Base-by-base conservation (phyloP, 1,284 basidiomycete genomes). In the Moesziomyces antarcticus region DNA sequence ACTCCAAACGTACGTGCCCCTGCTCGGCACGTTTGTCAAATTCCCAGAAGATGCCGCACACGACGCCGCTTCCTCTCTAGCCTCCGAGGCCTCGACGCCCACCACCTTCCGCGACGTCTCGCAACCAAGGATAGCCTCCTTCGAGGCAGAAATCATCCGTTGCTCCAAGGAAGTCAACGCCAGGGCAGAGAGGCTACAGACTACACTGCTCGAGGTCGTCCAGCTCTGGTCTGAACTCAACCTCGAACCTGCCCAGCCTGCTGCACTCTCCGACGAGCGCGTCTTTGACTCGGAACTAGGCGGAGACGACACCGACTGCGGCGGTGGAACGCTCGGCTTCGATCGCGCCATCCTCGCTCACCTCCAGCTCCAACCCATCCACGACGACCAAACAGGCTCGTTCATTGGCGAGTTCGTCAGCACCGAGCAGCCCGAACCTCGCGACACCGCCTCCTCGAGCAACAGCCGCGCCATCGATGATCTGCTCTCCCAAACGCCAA, bases 201-300 rank as follows among this genome's bases (percentile, higher is more conserved):
- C 65, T 16, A 69, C 60, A 25, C 56, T 82, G 30, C 62, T 68
- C 45, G 77, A 77, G 35, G 78, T 82, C 37, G 57, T 78, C 1
- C 78, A 79, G 57, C 78, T 80, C 14, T 82, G 80, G 80, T 77
- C 77, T 11, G 80, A 82, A 51, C 76, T 82, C 57, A 56, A 63
- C 30, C 49, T 79, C 22, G 60, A 70, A 40, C 77, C 77, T 2
- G 68, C 62, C 18, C 57, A 58, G 40, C 72, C 72, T 27, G 55
- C 46, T 20, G 59, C 55, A 20, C 54, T 42, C 24, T 42, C 54
- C 5, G 72, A 74, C 27, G 78, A 78, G 16, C 56, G 44, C 22
- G 62, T 77, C 55, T 67, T 74, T 22, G 55, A 59, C 14, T 48
- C 57, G 8, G 37, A 56, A 3, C 51, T 30, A 18, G 14, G 41